Evolutionary conservation across 106 monocot genomes (phyloP), one percentile per base, ranked within the genome.

Genomic region (Phalaenopsis aphrodite): DNA sequence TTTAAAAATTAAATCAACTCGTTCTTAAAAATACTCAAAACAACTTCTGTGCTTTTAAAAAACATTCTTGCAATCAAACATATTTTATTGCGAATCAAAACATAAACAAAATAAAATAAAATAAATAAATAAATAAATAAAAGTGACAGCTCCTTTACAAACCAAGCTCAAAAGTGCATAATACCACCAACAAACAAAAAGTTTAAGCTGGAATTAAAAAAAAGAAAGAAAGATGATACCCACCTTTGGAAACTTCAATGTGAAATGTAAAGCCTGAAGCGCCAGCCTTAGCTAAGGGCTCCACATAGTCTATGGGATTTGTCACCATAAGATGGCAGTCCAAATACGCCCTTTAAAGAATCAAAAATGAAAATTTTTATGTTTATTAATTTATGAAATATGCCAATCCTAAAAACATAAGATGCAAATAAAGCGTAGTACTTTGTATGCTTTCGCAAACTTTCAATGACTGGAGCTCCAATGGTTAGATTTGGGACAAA

Each of bases 281-380:
- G 82, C 98, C 98, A 85, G 98, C 98, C 82, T 94, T 99, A 18
- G 92, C 83, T 17, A 99, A 84, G 45, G 92, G 89, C 56, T 99
- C 94, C 36, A 99, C 88, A 84, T 98, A 98, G 77, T 93, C 94
- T 77, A 84, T 49, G 72, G 98, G 94, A 82, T 94, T 98, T 85
- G 98, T 94, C 43, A 98, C 98, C 94, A 98, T 98, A 80, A 98
- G 92, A 91, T 98, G 98, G 83, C 98, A 98, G 75, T 98, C 98
- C 84, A 98, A 89, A 80, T 92, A 98, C 85, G 94, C 94, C 83
- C 94, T 98, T 64, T 23, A 45, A 76, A 67, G 55, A 71, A 77
- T 79, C 58, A 83, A 55, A 82, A 2, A 77, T 76, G 14, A 75
- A 49, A 37, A 74, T 3, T 73, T 68, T 45, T 2, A 75, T 21